Evolutionary conservation across 164 flowering plant species (phyloP), one percentile per base, ranked within the genome.

Genomic region (Chloranthus sessilifolius): DNA sequence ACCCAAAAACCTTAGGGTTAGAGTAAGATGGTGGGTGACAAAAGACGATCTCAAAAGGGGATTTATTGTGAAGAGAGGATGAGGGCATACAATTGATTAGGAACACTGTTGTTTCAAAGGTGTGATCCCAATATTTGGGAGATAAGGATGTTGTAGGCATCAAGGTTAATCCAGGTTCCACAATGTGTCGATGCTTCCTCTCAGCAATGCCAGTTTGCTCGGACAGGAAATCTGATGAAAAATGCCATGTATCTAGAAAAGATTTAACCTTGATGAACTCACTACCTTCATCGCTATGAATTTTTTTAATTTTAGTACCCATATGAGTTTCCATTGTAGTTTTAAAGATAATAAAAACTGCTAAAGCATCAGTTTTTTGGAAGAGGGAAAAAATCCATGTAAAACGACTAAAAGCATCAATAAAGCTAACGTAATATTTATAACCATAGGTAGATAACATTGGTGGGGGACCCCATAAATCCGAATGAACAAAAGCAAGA

Each of bases 151-250:
- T 35, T 26, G 26, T 12, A 2, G 35, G 21, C 36, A 28, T 7
- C 1, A 47, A 22, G 5, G 34, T 26, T 7, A 46, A 35, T 1
- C 22, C 14, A 4, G 21, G 16, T 47, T 47, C 14, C 4, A n/a
- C 50, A 14, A 47, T 20, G 28, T 43, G 47, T 0, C 1, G 30
- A 43, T 22, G 47, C 23, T 43, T 43, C 1, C 28, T 2, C 15
- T 43, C 1, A 11, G 16, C 28, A 22, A 15, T 43, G 21, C 35
- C 34, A 46, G 26, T 46, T 46, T 46, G 50, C 28, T 28, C 11
- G 35, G 50, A 3, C 21, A 47, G 1, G 50, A 47, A 27, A 29
- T 2, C 1, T 2, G 35, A 47, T 28, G 35, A n/a, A 27, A 7
- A 47, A 47, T 28, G 10, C 22, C 50, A 47, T 47, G 26, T 14